Evolutionary conservation across 306 rosid species (phyloP), one percentile per base, ranked within the genome.

Genomic region (Ochetophila trinervis): DNA sequence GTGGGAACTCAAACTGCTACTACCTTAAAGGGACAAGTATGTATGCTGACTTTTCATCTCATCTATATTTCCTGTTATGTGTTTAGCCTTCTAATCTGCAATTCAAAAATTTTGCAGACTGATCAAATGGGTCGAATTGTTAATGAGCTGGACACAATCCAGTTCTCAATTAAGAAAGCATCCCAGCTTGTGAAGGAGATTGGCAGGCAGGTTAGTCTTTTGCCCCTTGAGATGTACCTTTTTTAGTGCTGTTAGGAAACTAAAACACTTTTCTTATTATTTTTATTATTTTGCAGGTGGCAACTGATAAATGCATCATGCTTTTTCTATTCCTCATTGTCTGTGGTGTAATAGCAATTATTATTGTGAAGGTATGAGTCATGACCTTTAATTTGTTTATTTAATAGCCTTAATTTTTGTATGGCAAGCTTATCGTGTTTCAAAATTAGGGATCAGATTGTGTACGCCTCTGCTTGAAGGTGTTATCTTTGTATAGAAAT

Each of bases 291-390:
- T 65, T 55, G 49, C 89, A 93, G 98, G 97, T 94, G 68, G 99
- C 99, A 70, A 94, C 99, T 16, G 99, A 94, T 66, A 94, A 90
- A 82, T 94, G 99, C 86, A 94, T 94, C 86, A 94, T 94, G 99
- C 81, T 86, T 65, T 90, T 94, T 66, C 87, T 94, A 68, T 66
- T 90, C 73, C 96, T 94, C 36, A 84, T 94, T 30, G 97, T 94
- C 75, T 79, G 87, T 51, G 97, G 99, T 71, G 99, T 94, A 35
- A 75, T 94, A 70, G 99, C 97, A 71, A 94, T 90, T 65, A 94
- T 94, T 74, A 68, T 94, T 54, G 99, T 94, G 50, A 94, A 94
- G 99, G 99, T 94, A 90, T 53, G n/a, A n/a, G n/a, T n/a, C n/a
- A n/a, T n/a, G 60, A 19, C 47, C 51, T 70, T 59, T 35, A 74